Base-by-base conservation (phyloP, 495 filamentous ascomycete species). In the Tuber borchii region DNA sequence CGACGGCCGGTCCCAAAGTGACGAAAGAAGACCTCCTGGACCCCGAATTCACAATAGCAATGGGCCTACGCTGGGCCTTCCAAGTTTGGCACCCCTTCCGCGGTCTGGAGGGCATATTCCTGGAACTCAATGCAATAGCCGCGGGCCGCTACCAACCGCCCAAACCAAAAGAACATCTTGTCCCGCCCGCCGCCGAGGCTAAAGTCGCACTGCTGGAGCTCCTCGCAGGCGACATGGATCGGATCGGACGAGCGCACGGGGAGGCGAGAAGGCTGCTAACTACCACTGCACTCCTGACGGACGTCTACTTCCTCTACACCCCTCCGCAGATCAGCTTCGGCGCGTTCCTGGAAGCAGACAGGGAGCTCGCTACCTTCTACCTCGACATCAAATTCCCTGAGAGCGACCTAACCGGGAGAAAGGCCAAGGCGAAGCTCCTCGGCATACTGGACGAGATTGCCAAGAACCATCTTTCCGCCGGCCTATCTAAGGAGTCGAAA, bases 281-380 rank as follows among this genome's bases (percentile, higher is more conserved):
- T 76, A 90, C 88, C 68, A 90, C 92, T 71, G 92, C 93, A 2
- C 85, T 95, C 65, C 88, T 97, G 78, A 95, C 95, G 40, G 95
- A 99, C 81, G 93, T 88, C 34, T 97, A 97, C 85, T 97, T 98
- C 86, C 90, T 97, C 81, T 98, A 93, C 85, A 97, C 96, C 4
- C 96, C 95, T 0, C 91, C 92, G 20, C 95, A 99, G 83, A 95
- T 97, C 83, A 94, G 93, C 90, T 87, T 97, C 31, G 90, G 93
- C 0, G 90, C 94, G 0, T 85, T 97, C 42, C 85, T 90, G 20
- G 85, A 94, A 73, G 91, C 90, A 0, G 95, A 99, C 81, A 85
- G 86, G 51, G 90, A 89, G 8, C 85, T 97, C 20, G 88, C 90
- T 2, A 85, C 89, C 78, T 90, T 91, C 77, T 91, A 96, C 82